A percentile compares a stretch with the other conserved stretches of the same genome.
Conservation (phyloP, 108 stramenopile species). For the Nitzschia sp. region DNA sequence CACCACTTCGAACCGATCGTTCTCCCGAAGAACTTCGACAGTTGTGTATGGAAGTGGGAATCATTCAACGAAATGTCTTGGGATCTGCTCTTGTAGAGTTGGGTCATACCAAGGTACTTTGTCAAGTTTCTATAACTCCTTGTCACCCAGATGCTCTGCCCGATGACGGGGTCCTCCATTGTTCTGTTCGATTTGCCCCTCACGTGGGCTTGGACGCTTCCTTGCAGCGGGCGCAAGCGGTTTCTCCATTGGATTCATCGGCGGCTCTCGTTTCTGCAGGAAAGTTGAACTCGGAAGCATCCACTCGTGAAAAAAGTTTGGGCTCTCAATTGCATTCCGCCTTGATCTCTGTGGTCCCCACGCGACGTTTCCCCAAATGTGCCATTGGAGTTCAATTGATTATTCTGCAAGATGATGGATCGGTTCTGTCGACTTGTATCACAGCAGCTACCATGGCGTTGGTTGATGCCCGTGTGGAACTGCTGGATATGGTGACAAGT, state of each 20-base stretch:
- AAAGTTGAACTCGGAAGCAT: constrained; percentile 33
- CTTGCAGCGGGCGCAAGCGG: constrained; percentile 29
- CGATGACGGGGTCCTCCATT: constrained; percentile 37
- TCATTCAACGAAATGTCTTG: constrained; percentile 34
- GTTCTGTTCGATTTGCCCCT: constrained; percentile 61
- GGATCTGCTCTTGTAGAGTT: constrained; percentile 77
- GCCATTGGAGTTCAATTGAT: constrained; percentile 58
- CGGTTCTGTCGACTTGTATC: constrained; percentile 64
- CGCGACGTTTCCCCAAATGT: constrained; percentile 53
- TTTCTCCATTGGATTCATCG: constrained; percentile 28
- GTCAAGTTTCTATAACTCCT: constrained; percentile 40
- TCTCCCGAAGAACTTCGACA: constrained; percentile 44
- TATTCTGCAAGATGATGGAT: constrained; percentile 80
- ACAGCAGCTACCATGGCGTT: constrained; percentile 69
- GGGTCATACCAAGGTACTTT: constrained; percentile 82
- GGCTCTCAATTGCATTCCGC: constrained; percentile 52
- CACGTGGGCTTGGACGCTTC: constrained; percentile 53
- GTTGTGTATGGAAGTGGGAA: constrained; percentile 41
- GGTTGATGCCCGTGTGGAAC: constrained; percentile 65
- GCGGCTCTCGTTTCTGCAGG: constrained; percentile 30
- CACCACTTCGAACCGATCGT: constrained; percentile 2
- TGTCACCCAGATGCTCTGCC: constrained; percentile 1
- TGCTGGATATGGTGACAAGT: constrained; percentile 67
- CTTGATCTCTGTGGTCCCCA: constrained; percentile 47
- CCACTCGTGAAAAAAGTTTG: constrained; percentile 52